Conservation (phyloP, 1,284 basidiomycete genomes). For the Inonotus obliquus region DNA sequence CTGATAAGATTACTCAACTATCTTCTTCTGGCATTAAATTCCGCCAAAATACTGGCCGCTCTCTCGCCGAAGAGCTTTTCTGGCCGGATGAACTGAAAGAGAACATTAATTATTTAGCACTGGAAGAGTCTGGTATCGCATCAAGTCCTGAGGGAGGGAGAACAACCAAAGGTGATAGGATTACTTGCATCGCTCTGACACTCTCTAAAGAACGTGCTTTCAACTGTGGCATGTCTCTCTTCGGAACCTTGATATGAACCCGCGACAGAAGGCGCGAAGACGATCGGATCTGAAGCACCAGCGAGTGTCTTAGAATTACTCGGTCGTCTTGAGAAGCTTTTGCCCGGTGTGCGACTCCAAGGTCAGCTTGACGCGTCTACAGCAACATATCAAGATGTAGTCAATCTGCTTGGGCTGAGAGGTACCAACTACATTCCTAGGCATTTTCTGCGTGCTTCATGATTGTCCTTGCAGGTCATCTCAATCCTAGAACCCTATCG, state of each 20-base stretch:
- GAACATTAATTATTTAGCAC: not conserved
- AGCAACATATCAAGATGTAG: conserved; percentile 16
- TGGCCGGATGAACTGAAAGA: conserved; percentile 1
- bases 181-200: not conserved
- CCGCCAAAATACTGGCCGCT: not conserved
- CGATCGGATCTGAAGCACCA: not conserved
- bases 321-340: conserved; percentile 3
- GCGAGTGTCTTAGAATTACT: not conserved
- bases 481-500: conserved; percentile 35
- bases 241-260: not conserved
- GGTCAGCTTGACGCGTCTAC: not conserved
- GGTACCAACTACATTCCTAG: conserved; percentile 1
- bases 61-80: conserved; percentile 1
- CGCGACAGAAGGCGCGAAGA: not conserved
- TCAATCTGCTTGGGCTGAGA: conserved; percentile 11
- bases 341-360: conserved; percentile 5
- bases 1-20: not conserved
- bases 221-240: not conserved
- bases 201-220: not conserved
- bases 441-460: not conserved
- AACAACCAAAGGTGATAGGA: not conserved
- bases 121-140: not conserved
- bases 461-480: conserved; percentile 31
- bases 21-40: not conserved
- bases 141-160: not conserved